phyloP scores from a whole-genome alignment of 257 asterid species.

The Scutellaria baicalensis region DNA sequence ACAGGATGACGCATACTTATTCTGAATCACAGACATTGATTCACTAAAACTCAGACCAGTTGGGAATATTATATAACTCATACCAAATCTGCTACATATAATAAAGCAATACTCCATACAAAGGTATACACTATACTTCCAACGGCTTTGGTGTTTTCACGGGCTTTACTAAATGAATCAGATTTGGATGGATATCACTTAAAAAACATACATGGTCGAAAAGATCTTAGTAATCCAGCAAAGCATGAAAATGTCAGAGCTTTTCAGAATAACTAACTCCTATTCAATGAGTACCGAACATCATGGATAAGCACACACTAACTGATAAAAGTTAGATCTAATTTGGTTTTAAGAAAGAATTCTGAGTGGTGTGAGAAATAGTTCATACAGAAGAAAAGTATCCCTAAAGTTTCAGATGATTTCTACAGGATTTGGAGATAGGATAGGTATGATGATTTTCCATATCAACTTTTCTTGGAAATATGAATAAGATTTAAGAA shows the following conservation, averaged over 20 bases:
- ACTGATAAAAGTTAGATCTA: not conserved
- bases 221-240: not conserved
- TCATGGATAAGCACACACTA: not conserved
- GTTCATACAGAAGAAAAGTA: not conserved
- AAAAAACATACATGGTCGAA: not conserved
- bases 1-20: not conserved
- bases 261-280: not conserved
- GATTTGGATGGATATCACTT: not conserved
- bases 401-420: not conserved
- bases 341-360: not conserved
- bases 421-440: not conserved
- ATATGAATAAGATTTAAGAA: not conserved
- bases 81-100: not conserved
- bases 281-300: not conserved
- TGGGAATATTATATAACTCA: not conserved
- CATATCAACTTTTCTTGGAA: not conserved
- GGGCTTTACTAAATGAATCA: not conserved
- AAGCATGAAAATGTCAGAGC: not conserved
- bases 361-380: not conserved
- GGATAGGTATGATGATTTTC: not conserved
- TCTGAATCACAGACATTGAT: not conserved
- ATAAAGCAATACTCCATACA: not conserved
- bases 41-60: not conserved
- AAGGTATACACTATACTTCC: not conserved
- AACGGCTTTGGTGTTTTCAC: not conserved